Base-by-base conservation (phyloP, 305 asterid species). In the Solanum hybrid region DNA sequence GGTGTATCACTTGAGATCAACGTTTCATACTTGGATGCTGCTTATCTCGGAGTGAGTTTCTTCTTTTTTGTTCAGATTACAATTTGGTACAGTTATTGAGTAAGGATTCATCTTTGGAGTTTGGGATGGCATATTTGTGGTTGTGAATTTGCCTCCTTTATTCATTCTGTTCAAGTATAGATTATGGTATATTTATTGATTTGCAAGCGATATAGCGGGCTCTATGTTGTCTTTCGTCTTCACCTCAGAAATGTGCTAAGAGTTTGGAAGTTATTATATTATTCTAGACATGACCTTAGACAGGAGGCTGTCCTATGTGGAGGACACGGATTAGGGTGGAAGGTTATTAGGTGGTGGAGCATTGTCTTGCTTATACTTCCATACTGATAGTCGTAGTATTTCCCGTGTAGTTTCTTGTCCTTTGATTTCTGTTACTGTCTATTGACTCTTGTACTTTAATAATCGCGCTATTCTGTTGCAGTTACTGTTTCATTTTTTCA, bases 1-100 rank as follows among this genome's bases (percentile, higher is more conserved):
- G 99, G 99, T 20, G 99, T 96, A 57, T 96, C 99, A 22, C 97
- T 97, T 5, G 98, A 97, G 94, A 97, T 97, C 92, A 95, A 91
- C 13, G 96, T 97, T 89, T 95, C 99, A 10, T 97, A 96, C 92
- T 91, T 97, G 94, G 93, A 90, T 90, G 95, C 94, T 87, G 99
- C 99, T 90, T 89, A n/a, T 92, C 93, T 93, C 89, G 99, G 98
- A 82, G 99, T 97, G 91, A 92, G 97, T 92, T 9, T 31, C 20
- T 57, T 28, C 69, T 40, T 7, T 24, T 28, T 40, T 81, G 46
- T 82, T 42, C 71, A 46, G 9, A 82, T 42, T 82, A 0, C 1
- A 82, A 26, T 40, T 82, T 82, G 24, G 37, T 82, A 26, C 13
- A 80, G 28, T 80, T n/a, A n/a, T 80, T 80, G 84, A 78, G 36